Conservation (phyloP, 768 basidiomycete species). For the Serendipita sp. region DNA sequence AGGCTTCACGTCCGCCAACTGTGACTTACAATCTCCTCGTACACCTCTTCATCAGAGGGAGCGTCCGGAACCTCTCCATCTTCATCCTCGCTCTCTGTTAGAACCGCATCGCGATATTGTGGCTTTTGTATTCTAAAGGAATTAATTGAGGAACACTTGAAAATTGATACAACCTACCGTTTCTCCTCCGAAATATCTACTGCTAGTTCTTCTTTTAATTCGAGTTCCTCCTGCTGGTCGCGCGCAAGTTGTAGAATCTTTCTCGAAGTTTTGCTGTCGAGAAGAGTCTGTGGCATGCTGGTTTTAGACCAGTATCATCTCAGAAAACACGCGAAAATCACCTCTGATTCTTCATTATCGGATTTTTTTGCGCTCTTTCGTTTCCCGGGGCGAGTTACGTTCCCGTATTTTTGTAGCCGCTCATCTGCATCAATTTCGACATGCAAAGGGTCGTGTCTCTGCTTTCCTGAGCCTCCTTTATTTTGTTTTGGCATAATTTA, state of each 20-base stretch:
- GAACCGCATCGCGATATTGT: constrained; percentile 23
- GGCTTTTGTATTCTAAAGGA: constrained; percentile 14
- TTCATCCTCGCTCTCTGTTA: constrained; percentile 45
- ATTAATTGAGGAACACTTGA: constrained; percentile 19
- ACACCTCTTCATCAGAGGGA: constrained; percentile 24
- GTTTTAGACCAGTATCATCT: background rate
- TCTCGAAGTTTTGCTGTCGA: constrained; percentile 69
- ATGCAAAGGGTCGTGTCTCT: constrained; percentile 76
- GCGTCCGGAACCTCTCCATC: constrained; percentile 24
- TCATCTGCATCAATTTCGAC: constrained; percentile 74
- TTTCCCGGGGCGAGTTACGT: constrained; percentile 57
- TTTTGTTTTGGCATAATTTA: constrained; percentile 1
- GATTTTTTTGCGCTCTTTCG: constrained; percentile 44
- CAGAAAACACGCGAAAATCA: constrained; percentile 19
- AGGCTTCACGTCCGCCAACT: background rate
- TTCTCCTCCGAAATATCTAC: constrained; percentile 31
- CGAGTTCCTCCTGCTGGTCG: constrained; percentile 84
- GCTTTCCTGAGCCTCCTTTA: constrained; percentile 25
- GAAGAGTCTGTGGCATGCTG: constrained; percentile 32
- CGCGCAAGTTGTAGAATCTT: constrained; percentile 85
- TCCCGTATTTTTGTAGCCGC: constrained; percentile 58
- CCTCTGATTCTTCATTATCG: constrained; percentile 47
- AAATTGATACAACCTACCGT: constrained; percentile 18
- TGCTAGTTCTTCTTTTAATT: constrained; percentile 40
- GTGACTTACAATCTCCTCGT: constrained; percentile 27